Base-by-base conservation (phyloP, 2,329 filamentous ascomycete species). In the Diplodia mutila region DNA sequence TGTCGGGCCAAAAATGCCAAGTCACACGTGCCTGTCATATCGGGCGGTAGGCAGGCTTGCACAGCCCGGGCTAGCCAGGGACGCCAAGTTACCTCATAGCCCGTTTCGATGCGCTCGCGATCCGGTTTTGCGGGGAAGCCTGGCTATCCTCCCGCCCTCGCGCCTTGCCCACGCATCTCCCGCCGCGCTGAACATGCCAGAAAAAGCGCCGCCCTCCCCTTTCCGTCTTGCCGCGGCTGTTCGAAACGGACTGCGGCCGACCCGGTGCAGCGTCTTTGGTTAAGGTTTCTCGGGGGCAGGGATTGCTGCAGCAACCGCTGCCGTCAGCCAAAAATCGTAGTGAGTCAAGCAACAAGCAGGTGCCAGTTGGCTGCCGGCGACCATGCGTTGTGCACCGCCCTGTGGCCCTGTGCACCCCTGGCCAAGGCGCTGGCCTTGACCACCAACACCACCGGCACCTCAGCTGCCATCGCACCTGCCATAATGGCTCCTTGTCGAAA, bases 81-180 rank as follows among this genome's bases (percentile, higher is more conserved):
- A 51, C 59, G 59, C 27, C 39, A 37, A 49, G 59, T 42, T 51
- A 51, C 59, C 59, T 49, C 42, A 63, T 63, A 29, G 46, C 39
- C 55, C 39, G 39, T n/a, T 16, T 27, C n/a, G n/a, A 21, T 27
- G 42, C 39, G 39, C 18, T 42, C 54, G 53, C 32, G 53, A 57
- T 57, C 32, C 32, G 34, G 27, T 59, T 49, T 48, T 63, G 59
- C 59, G 59, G 59, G 59, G 59, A 63, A 63, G 59, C 42, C 59
- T 63, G 59, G 59, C 59, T n/a, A 29, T 63, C 39, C n/a, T 49
- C 12, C 59, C 59, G 27, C 25, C 32, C 34, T 27, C 39, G 34
- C 54, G 42, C 48, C 25, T 8, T 48, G 23, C 55, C 37, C 37
- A 34, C 18, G 37, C 54, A 37, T 14, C 23, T 42, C 37, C 23